Conservation (phyloP, 768 basidiomycete genomes). For the Candolleomyces aberdarensis region DNA sequence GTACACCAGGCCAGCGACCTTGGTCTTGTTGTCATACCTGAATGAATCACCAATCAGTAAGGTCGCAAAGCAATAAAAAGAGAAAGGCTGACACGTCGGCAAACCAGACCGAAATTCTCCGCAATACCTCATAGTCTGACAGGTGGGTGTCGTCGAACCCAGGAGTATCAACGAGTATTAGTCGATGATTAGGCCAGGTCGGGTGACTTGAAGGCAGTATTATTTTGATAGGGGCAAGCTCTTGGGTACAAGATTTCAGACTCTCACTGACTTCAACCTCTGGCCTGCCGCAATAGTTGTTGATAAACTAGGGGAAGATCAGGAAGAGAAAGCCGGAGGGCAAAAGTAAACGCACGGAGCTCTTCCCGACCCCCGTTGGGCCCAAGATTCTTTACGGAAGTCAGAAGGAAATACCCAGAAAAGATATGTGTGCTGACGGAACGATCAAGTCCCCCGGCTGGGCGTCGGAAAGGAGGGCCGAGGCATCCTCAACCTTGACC, state of each 20-base stretch:
- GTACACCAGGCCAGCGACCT: constrained; percentile 34
- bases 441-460: not conserved
- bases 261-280: constrained; percentile 2
- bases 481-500: not conserved
- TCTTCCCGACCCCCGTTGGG: constrained; percentile 20
- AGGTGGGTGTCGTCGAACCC: constrained; percentile 14
- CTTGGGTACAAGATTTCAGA: constrained; percentile 8
- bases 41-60: too few species aligned
- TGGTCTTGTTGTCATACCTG: not conserved
- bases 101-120: constrained; percentile 8
- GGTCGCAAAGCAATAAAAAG: not conserved
- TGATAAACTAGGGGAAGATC: constrained; percentile 8
- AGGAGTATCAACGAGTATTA: constrained; percentile 12
- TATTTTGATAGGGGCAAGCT: not conserved
- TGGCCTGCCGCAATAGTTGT: not conserved
- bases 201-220: not conserved
- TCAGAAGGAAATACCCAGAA: not conserved
- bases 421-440: not conserved
- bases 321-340: not conserved
- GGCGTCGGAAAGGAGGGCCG: not conserved
- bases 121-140: constrained; percentile 8
- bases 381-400: constrained; percentile 2
- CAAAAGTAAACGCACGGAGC: constrained; percentile 7
- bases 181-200: not conserved
- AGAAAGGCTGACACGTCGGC: constrained; percentile 2